Evolutionary conservation across 139 green algal genomes (phyloP), one percentile per base, ranked within the genome.

Genomic region (Micromonas pusilla): DNA sequence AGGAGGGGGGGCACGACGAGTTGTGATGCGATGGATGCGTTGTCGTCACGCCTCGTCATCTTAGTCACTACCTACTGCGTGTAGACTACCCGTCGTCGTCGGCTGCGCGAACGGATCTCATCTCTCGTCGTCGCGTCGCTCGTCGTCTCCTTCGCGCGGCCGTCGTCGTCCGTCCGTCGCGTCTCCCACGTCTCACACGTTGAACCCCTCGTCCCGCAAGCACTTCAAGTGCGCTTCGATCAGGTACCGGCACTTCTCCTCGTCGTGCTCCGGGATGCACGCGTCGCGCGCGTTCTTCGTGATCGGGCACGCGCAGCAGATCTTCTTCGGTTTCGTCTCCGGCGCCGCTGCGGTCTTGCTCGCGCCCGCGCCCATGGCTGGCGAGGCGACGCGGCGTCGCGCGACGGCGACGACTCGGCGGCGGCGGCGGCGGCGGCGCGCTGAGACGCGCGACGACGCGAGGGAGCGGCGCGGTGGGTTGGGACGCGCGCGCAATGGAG

Each of bases 231-330:
- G 68, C 37, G 36, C 37, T 62, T 75, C 68, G 19, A 63, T 32
- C 25, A 75, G 53, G 4, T 63, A 30, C 21, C 33, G 20, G 68
- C 68, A 75, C 5, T n/a, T 32, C 36, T 32, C 68, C 68, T 60
- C 68, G 26, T 39, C 68, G 1, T 34, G 38, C 38, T 36, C 33
- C 25, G n/a, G 34, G 1, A 75, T 26, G 68, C 68, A 75, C 68
- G n/a, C 37, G 30, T 75, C 68, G 5, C 68, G 23, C 68, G 68
- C 37, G 25, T 63, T 32, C 30, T 75, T 75, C 37, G 68, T 75
- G 34, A 33, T 32, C 6, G 68, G 68, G 5, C 68, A 75, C 68
- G 68, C 68, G 68, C 68, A 75, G 38, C 68, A 75, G 26, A 75
- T 63, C 38, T 75, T 75, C 30, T 75, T 75, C 4, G 65, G 65